These are phyloP conservation scores for Aureobasidium subglaciale DNA, from an alignment of 2,329 filamentous ascomycete species.

Conservation along the genomic window DNA sequence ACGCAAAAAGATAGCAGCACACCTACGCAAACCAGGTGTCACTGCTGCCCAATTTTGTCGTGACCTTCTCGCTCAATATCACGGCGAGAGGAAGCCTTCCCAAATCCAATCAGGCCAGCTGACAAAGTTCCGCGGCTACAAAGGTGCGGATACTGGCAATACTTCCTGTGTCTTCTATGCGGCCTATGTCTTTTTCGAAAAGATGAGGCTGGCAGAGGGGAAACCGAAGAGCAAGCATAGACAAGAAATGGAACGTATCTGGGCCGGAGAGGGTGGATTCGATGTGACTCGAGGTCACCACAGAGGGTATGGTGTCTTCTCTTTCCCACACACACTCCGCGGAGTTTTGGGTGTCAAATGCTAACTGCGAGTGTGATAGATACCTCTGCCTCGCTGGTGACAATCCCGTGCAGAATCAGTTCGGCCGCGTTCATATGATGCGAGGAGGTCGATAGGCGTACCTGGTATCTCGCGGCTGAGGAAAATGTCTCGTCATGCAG, in stretches of 20 bases:
- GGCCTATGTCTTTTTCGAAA: constrained; percentile 54
- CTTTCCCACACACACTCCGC: neutral
- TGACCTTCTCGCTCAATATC: constrained; percentile 38
- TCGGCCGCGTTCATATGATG: neutral
- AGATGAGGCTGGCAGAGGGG: constrained; percentile 44
- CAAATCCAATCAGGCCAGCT: constrained; percentile 41
- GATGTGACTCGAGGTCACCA: neutral
- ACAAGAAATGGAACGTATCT: constrained; percentile 44
- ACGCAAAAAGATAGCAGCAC: constrained; percentile 49
- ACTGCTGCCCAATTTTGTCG: constrained; percentile 48
- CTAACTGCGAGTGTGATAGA: neutral
- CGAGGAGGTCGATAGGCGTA: neutral
- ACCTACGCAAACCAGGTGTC: constrained; percentile 41
- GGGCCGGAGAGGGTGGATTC: constrained; percentile 16
- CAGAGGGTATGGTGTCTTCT: neutral
- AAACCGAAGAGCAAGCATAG: constrained; percentile 48
- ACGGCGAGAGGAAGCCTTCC: constrained; percentile 25
- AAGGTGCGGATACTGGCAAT: constrained; percentile 43
- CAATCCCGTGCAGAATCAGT: constrained; percentile 1
- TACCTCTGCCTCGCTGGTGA: neutral
- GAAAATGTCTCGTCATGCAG: no score
- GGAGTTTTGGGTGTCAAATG: neutral
- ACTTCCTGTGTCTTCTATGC: constrained; percentile 46
- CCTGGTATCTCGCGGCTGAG: no score
- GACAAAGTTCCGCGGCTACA: constrained; percentile 44